phyloP scores from a whole-genome alignment of 768 basidiomycete genomes.

The Suillus luteus region DNA sequence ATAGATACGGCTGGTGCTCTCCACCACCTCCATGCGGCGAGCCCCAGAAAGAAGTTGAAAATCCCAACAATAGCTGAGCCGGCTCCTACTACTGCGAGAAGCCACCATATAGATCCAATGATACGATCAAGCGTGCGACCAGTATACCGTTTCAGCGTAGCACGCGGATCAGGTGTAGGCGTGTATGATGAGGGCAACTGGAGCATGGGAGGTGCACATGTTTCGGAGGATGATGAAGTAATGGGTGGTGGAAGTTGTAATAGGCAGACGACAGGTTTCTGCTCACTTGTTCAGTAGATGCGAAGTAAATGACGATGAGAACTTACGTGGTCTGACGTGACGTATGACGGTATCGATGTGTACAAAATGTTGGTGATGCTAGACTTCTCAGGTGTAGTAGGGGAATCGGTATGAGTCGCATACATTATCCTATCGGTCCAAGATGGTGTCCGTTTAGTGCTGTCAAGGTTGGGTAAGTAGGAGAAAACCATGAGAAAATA shows the following conservation, averaged over 20 bases:
- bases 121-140: slow-evolving; percentile 73
- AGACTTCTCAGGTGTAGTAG: slow-evolving; percentile 50
- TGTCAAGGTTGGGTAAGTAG: slow-evolving; percentile 26
- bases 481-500: slow-evolving; percentile 6
- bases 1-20: slow-evolving; percentile 18
- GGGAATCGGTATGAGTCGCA: slow-evolving; percentile 69
- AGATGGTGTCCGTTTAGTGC: slow-evolving; percentile 73
- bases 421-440: slow-evolving; percentile 96
- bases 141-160: slow-evolving; percentile 56
- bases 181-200: slow-evolving; percentile 51
- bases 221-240: slow-evolving; percentile 27
- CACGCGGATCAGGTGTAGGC: slow-evolving; percentile 55
- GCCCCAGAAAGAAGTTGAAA: slow-evolving; percentile 70
- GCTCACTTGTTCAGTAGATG: slow-evolving; percentile 11
- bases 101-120: slow-evolving; percentile 80
- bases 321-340: slow-evolving; percentile 87
- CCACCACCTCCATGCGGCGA: slow-evolving; percentile 69
- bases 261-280: slow-evolving; percentile 88
- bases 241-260: slow-evolving; percentile 54
- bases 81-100: slow-evolving; percentile 73
- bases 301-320: neutral
- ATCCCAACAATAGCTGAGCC: slow-evolving; percentile 72
- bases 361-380: slow-evolving; percentile 70
- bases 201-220: slow-evolving; percentile 41
- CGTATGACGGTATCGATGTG: slow-evolving; percentile 80